Percentiles rank a stretch among this genome's conserved stretches.
Evolutionary conservation across 768 basidiomycete genomes (phyloP).

Genomic region (Hygrophorus pudorinus): DNA sequence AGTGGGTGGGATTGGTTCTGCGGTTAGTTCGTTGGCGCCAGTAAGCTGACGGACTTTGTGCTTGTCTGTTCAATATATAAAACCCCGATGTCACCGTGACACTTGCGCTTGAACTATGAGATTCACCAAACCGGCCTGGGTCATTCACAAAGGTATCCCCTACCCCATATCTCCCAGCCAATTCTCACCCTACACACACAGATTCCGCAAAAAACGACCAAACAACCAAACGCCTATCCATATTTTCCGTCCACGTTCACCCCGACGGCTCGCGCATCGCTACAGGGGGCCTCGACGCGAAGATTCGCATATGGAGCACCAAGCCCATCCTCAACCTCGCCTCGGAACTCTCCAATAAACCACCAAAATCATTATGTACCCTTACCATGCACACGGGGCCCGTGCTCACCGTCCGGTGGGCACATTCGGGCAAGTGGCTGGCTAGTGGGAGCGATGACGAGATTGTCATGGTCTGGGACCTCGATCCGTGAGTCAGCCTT

Average conservation of each 20-base stretch:
- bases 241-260: conserved; percentile 90
- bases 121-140: conserved; percentile 87
- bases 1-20: no score
- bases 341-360: conserved; percentile 54
- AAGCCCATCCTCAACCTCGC: conserved; percentile 80
- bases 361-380: conserved; percentile 84
- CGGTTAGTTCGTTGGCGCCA: no score
- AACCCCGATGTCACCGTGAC: no score
- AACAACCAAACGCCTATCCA: conserved; percentile 62
- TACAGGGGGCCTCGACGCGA: conserved; percentile 94
- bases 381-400: conserved; percentile 91
- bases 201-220: conserved; percentile 58
- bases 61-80: no score
- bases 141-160: conserved; percentile 32
- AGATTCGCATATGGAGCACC: conserved; percentile 96
- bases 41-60: no score
- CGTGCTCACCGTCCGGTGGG: conserved; percentile 88
- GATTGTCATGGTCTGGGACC: conserved; percentile 94
- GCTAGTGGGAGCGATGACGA: conserved; percentile 96
- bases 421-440: conserved; percentile 85
- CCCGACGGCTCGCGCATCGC: conserved; percentile 94
- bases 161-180: not conserved
- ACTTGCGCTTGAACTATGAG: conserved; percentile 57
- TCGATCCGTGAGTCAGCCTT: conserved; percentile 68
- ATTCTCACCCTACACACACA: conserved; percentile 27